A percentile compares a stretch with the other conserved stretches of the same genome.
Evolutionary conservation across 805 yeast genomes (phyloP).

Genomic region (Saccharomycopsis javanensis): DNA sequence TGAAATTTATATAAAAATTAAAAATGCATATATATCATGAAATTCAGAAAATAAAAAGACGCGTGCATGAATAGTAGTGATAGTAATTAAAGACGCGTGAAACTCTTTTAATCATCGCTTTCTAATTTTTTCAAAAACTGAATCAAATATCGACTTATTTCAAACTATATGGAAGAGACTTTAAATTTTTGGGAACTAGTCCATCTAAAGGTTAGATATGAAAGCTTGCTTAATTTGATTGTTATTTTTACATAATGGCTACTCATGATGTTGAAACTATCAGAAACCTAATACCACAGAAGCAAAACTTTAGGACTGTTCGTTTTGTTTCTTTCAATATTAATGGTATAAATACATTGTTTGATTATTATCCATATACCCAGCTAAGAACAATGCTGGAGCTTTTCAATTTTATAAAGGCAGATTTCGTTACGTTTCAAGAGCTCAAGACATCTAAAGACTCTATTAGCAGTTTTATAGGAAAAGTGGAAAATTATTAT

Average conservation of each 20-base stretch:
- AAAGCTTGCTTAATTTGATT: background rate
- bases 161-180: no score
- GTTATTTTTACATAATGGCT: background rate
- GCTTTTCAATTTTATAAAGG: constrained; percentile 45
- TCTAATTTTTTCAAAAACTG: background rate
- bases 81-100: background rate
- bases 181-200: no score
- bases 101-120: background rate
- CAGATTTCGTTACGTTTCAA: constrained; percentile 79
- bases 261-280: constrained; percentile 1
- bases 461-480: constrained; percentile 39
- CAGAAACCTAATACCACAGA: background rate
- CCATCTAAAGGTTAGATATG: no score
- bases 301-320: constrained; percentile 18
- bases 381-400: constrained; percentile 28
- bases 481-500: constrained; percentile 44
- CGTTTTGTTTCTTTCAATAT: constrained; percentile 71
- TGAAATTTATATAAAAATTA: no score
- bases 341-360: constrained; percentile 72
- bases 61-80: background rate
- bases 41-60: no score
- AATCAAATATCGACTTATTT: no score
- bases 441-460: constrained; percentile 64
- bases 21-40: no score
- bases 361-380: constrained; percentile 81